These are phyloP conservation scores for Obba rivulosa DNA, from an alignment of 768 basidiomycete species.

Conservation along the genomic window DNA sequence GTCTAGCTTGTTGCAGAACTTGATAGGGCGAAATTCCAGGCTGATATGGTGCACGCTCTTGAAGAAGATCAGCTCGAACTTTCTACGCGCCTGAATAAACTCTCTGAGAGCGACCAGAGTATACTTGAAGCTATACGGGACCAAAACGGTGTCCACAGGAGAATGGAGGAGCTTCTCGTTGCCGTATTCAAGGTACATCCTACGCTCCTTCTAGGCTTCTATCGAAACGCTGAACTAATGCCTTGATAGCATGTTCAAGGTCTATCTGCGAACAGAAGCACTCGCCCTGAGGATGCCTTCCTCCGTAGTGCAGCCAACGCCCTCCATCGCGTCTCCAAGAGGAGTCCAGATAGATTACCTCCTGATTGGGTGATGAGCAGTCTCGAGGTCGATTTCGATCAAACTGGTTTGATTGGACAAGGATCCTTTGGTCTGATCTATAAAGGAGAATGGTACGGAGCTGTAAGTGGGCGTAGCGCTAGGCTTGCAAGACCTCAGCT, in stretches of 20 bases:
- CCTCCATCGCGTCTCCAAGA: too few relatives aligned
- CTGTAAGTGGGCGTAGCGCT: neutral
- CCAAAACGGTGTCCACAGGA: constrained; percentile 3
- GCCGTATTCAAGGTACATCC: neutral
- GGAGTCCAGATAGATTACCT: too few relatives aligned
- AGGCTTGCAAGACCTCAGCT: neutral
- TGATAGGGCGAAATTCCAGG: neutral
- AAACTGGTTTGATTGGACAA: constrained; percentile 2
- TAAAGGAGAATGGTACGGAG: constrained; percentile 2
- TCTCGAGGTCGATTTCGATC: constrained; percentile 12
- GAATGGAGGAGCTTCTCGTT: constrained; percentile 4
- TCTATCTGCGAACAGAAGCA: neutral
- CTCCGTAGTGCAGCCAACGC: neutral
- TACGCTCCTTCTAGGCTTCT: neutral
- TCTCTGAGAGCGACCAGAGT: constrained; percentile 1
- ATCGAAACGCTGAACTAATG: too few relatives aligned
- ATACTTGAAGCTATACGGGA: constrained; percentile 5
- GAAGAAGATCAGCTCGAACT: neutral
- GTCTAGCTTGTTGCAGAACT: neutral
- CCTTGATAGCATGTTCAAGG: neutral
- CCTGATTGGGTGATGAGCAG: constrained; percentile 3
- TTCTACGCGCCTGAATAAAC: neutral
- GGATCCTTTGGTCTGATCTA: constrained; percentile 14
- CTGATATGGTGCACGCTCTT: neutral
- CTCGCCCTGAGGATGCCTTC: constrained; percentile 1